phyloP scores from a whole-genome alignment of 2,329 filamentous ascomycete species.

The Metarhizium sp. region DNA sequence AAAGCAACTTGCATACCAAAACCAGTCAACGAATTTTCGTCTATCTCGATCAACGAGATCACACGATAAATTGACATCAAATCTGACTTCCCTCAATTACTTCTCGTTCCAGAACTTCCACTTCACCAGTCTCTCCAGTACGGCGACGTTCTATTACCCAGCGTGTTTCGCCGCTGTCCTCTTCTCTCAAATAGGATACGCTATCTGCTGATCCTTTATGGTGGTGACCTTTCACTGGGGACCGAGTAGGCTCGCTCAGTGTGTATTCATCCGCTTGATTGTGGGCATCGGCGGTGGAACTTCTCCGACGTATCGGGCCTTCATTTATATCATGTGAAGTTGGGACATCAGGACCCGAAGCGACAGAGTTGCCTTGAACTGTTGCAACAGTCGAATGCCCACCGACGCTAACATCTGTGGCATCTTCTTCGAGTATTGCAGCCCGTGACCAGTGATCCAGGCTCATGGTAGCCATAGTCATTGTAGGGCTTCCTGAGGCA shows the following conservation, averaged over 20 bases:
- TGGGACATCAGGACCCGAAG: neutral
- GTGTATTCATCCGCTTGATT: constrained; percentile 1
- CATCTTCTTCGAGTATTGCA: neutral
- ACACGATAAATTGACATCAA: constrained; percentile 11
- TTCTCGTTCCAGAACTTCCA: constrained; percentile 56
- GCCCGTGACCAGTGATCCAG: neutral
- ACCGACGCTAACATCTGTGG: neutral
- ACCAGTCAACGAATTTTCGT: neutral
- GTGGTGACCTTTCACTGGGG: constrained; percentile 30
- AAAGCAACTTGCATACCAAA: neutral
- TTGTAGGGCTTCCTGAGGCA: constrained; percentile 39
- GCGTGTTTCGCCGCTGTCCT: constrained; percentile 46
- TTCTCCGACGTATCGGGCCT: neutral
- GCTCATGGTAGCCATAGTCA: constrained; percentile 31
- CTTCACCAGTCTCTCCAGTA: constrained; percentile 54
- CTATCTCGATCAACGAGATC: neutral
- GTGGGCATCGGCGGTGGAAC: neutral
- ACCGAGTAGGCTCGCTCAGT: constrained; percentile 9
- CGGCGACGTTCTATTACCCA: constrained; percentile 64
- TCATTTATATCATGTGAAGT: neutral
- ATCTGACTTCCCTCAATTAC: constrained; percentile 49
- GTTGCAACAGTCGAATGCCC: neutral
- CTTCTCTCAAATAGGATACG: constrained; percentile 60
- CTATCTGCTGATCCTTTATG: constrained; percentile 54
- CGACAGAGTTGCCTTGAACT: too few relatives aligned